Percentiles rank a stretch among this genome's conserved stretches.
These are phyloP conservation scores for Alternaria brassicicola DNA, from an alignment of 2,329 filamentous ascomycete species.

Conservation along the genomic window DNA sequence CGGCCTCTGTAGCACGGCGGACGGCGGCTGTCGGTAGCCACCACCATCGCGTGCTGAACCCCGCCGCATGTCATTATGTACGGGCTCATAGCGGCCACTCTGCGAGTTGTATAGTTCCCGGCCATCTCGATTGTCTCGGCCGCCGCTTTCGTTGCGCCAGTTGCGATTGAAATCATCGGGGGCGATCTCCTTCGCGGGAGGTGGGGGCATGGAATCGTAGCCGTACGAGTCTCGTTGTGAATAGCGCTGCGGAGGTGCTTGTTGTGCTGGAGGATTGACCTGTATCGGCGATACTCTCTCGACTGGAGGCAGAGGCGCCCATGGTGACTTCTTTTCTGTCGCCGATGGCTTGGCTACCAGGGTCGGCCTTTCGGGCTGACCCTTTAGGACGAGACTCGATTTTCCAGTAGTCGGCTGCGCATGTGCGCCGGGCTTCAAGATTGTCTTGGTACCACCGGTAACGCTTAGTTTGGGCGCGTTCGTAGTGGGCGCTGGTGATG, in stretches of 20 bases:
- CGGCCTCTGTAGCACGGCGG: constrained; percentile 78
- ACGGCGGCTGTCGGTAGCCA: constrained; percentile 73
- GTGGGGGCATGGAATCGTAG: constrained; percentile 61
- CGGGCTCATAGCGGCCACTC: constrained; percentile 90
- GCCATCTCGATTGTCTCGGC: constrained; percentile 62
- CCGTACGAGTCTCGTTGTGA: constrained; percentile 62
- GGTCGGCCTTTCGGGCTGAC: constrained; percentile 71
- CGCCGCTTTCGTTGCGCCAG: constrained; percentile 73
- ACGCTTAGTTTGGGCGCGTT: constrained; percentile 46
- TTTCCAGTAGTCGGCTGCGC: constrained; percentile 45
- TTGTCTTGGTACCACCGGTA: constrained; percentile 53
- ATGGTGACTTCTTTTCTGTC: constrained; percentile 83
- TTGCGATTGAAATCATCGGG: constrained; percentile 91
- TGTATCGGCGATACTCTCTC: constrained; percentile 76
- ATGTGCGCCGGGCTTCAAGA: constrained; percentile 55
- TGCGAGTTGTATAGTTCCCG: constrained; percentile 90
- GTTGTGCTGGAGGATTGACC: constrained; percentile 60
- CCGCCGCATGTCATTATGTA: constrained; percentile 70
- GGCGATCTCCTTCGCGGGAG: constrained; percentile 79
- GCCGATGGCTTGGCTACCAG: constrained; percentile 74
- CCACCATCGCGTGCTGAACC: constrained; percentile 68
- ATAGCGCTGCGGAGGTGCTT: constrained; percentile 55
- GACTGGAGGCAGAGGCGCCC: constrained; percentile 84
- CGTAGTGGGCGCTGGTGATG: constrained; percentile 24
- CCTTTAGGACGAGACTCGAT: constrained; percentile 68